A percentile compares a stretch with the other conserved stretches of the same genome.
Evolutionary conservation across 352 stramenopile species (phyloP).

Genomic region (Phytophthora sp.): DNA sequence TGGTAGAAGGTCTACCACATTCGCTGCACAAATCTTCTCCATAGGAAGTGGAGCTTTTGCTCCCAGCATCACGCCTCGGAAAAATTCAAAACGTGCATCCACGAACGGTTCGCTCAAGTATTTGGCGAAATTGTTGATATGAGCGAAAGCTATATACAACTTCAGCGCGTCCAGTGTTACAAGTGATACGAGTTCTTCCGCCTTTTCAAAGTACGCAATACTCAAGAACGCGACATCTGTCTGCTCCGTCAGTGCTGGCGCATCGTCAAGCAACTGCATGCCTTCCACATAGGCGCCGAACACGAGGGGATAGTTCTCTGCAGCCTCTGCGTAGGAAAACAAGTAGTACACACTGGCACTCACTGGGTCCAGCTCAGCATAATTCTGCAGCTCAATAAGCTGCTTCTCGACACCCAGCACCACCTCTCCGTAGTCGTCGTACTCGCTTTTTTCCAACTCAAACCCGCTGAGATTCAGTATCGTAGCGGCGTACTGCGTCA

Average conservation of each 20-base stretch:
- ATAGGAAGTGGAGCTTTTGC: slow-evolving; percentile 60
- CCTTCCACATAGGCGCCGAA: slow-evolving; percentile 61
- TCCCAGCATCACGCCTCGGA: slow-evolving; percentile 68
- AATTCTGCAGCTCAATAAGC: slow-evolving; percentile 34
- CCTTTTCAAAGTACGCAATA: slow-evolving; percentile 53
- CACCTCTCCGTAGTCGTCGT: slow-evolving; percentile 31
- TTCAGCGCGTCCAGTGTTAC: slow-evolving; percentile 52
- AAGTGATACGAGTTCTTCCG: slow-evolving; percentile 40
- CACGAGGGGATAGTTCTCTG: slow-evolving; percentile 49
- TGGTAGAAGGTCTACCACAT: slow-evolving; percentile 39
- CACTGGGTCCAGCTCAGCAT: slow-evolving; percentile 25
- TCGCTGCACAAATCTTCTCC: slow-evolving; percentile 48
- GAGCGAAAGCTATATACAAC: slow-evolving; percentile 52
- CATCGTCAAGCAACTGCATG: slow-evolving; percentile 44
- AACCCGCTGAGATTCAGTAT: slow-evolving; percentile 45
- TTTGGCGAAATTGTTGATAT: slow-evolving; percentile 37
- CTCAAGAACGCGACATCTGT: slow-evolving; percentile 57
- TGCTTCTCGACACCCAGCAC: slow-evolving; percentile 35
- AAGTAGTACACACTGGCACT: slow-evolving; percentile 67
- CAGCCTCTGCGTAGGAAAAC: slow-evolving; percentile 64
- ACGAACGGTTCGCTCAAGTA: slow-evolving; percentile 71
- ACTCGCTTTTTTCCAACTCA: slow-evolving; percentile 19
- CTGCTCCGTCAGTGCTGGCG: slow-evolving; percentile 33
- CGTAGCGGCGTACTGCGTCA: slow-evolving; percentile 45
- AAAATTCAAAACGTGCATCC: slow-evolving; percentile 89